phyloP scores from a whole-genome alignment of 345 rosid genomes.

The Brassica napus region DNA sequence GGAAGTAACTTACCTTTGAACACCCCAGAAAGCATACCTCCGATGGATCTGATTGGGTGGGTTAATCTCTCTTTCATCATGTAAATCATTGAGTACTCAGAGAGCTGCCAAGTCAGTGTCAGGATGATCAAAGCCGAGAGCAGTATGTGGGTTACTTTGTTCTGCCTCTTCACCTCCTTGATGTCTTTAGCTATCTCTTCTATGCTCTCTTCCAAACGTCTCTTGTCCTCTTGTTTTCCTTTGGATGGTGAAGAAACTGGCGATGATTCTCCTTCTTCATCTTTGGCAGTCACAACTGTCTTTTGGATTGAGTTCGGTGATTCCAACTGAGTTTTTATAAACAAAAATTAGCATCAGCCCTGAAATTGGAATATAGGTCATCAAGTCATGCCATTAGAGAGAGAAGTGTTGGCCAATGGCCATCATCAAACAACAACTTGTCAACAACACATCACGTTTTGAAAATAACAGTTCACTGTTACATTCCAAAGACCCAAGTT shows the following conservation, averaged over 20 bases:
- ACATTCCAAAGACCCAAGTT: constrained; percentile 1
- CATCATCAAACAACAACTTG: constrained; percentile 11
- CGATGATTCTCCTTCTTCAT: constrained; percentile 26
- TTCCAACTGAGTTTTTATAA: constrained; percentile 47
- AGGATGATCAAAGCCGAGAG: constrained; percentile 67
- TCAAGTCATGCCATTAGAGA: neutral
- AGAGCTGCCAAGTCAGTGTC: constrained; percentile 73
- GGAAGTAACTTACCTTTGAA: constrained; percentile 35
- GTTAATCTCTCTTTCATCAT: constrained; percentile 55
- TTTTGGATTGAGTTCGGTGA: constrained; percentile 33
- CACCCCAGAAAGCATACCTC: constrained; percentile 51
- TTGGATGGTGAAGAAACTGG: constrained; percentile 3
- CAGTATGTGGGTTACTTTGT: constrained; percentile 63
- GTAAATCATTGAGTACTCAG: constrained; percentile 67
- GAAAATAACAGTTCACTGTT: neutral
- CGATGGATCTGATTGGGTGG: constrained; percentile 66
- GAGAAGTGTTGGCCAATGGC: neutral
- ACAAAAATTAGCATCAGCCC: constrained; percentile 11
- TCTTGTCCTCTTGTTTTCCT: constrained; percentile 10
- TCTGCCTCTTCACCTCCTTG: constrained; percentile 63
- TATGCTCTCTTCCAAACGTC: constrained; percentile 16
- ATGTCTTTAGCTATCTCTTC: constrained; percentile 68
- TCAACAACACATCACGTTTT: neutral
- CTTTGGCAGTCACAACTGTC: constrained; percentile 7
- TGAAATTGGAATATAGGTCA: neutral